These are phyloP conservation scores for Sporisorium reilianum DNA, from an alignment of 1,284 basidiomycete genomes.

Conservation along the genomic window DNA sequence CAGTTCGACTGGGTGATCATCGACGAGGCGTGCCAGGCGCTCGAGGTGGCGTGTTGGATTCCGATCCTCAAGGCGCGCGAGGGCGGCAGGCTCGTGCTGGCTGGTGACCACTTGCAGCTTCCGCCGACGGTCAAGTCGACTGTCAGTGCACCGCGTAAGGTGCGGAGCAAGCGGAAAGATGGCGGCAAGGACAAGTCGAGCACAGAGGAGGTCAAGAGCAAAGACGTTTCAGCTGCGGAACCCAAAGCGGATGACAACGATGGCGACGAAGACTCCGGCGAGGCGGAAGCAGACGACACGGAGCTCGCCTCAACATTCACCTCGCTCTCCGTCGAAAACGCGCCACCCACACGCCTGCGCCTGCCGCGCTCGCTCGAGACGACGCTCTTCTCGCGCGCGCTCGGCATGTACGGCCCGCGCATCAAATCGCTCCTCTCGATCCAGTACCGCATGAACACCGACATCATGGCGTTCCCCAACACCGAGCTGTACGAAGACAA, in stretches of 20 bases:
- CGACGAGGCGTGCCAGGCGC: constrained; percentile 90
- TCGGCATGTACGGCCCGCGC: constrained; percentile 83
- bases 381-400: constrained; percentile 90
- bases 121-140: constrained; percentile 82
- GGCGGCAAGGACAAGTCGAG: not conserved
- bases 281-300: constrained; percentile 6
- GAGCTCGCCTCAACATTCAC: constrained; percentile 11
- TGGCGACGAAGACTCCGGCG: constrained; percentile 9
- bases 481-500: constrained; percentile 81
- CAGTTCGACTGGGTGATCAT: constrained; percentile 90
- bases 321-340: not conserved
- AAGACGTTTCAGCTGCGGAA: constrained; percentile 19
- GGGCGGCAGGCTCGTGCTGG: constrained; percentile 57
- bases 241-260: not conserved
- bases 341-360: constrained; percentile 68
- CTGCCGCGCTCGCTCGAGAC: constrained; percentile 84
- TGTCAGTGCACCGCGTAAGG: not conserved
- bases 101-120: constrained; percentile 73
- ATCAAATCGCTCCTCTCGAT: constrained; percentile 86
- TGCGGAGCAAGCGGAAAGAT: not conserved
- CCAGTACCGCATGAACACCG: constrained; percentile 80
- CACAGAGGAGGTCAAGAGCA: not conserved
- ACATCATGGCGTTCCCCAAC: constrained; percentile 89
- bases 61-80: constrained; percentile 76
- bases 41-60: constrained; percentile 97